These are phyloP conservation scores for Penicillium turbatum DNA, from an alignment of 495 filamentous ascomycete genomes.

Conservation along the genomic window DNA sequence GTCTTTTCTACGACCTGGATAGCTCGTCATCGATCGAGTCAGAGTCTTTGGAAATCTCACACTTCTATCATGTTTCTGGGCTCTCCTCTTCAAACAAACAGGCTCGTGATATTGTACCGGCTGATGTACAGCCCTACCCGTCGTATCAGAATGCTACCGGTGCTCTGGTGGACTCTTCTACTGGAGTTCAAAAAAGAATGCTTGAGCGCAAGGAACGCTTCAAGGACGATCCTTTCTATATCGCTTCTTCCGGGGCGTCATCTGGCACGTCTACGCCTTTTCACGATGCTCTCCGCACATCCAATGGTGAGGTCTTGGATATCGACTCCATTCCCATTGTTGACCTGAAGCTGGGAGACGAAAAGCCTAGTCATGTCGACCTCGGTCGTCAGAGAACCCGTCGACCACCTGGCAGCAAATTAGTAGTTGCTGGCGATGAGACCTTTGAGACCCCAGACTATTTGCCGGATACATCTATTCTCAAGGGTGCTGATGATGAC, in stretches of 20 bases:
- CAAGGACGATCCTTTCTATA: slow-evolving; percentile 94
- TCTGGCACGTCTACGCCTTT: slow-evolving; percentile 62
- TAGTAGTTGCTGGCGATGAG: slow-evolving; percentile 62
- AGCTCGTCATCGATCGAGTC: background rate
- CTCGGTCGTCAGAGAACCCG: slow-evolving; percentile 19
- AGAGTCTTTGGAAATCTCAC: slow-evolving; percentile 32
- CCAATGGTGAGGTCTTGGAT: slow-evolving; percentile 72
- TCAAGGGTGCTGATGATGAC: slow-evolving; percentile 16
- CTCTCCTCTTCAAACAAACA: slow-evolving; percentile 30
- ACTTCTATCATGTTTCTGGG: slow-evolving; percentile 64
- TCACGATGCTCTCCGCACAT: slow-evolving; percentile 62
- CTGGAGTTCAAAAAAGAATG: slow-evolving; percentile 59
- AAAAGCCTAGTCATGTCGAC: slow-evolving; percentile 3
- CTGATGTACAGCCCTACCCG: slow-evolving; percentile 18
- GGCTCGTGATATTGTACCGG: slow-evolving; percentile 10
- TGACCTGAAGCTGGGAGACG: slow-evolving; percentile 69
- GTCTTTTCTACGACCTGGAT: slow-evolving; percentile 44
- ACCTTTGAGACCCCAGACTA: slow-evolving; percentile 31
- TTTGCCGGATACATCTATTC: slow-evolving; percentile 24
- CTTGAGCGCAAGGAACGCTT: slow-evolving; percentile 71
- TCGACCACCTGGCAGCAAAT: slow-evolving; percentile 37
- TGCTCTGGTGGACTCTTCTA: slow-evolving; percentile 57
- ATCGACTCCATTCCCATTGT: slow-evolving; percentile 94
- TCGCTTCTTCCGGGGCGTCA: slow-evolving; percentile 49
- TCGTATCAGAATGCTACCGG: slow-evolving; percentile 64